phyloP scores from a whole-genome alignment of 1,139 yeast species.

The Hyphopichia fennica region DNA sequence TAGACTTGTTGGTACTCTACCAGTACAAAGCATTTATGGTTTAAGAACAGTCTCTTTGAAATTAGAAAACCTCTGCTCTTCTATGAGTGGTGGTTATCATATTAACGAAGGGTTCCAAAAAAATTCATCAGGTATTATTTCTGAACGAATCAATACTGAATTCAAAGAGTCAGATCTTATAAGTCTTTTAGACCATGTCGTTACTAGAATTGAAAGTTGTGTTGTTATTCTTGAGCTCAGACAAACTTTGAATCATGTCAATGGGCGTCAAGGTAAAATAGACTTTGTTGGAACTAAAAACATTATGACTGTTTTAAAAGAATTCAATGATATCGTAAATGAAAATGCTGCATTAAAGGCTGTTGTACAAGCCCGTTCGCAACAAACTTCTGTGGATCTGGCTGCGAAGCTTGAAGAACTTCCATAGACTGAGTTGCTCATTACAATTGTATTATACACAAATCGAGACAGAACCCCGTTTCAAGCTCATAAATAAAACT shows the following conservation, averaged over 20 bases:
- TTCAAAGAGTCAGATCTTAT: slow-evolving; percentile 40
- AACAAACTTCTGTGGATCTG: too few relatives aligned
- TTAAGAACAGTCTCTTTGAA: slow-evolving; percentile 50
- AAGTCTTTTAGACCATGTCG: slow-evolving; percentile 58
- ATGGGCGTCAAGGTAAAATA: slow-evolving; percentile 25
- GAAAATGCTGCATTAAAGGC: background rate
- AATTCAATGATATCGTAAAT: slow-evolving; percentile 15
- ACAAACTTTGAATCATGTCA: slow-evolving; percentile 27
- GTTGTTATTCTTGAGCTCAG: slow-evolving; percentile 36
- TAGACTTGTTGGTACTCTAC: slow-evolving; percentile 39
- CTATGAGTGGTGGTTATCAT: slow-evolving; percentile 27
- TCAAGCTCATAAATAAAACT: too few relatives aligned
- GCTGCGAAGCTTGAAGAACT: background rate
- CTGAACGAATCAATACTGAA: slow-evolving; percentile 19
- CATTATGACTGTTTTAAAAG: slow-evolving; percentile 26
- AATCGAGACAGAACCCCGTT: too few relatives aligned
- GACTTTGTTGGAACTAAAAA: slow-evolving; percentile 22
- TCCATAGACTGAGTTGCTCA: too few relatives aligned
- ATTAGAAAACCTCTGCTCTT: slow-evolving; percentile 50
- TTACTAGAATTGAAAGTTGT: slow-evolving; percentile 63
- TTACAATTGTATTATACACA: too few relatives aligned
- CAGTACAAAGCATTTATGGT: slow-evolving; percentile 46
- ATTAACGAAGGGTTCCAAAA: slow-evolving; percentile 29
- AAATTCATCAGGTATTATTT: slow-evolving; percentile 25
- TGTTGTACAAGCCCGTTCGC: background rate